Percentiles rank a stretch among this genome's conserved stretches.
Evolutionary conservation across 371 early-diverging fungal genomes (phyloP).

Genomic region (Rhizopus stolonifer): DNA sequence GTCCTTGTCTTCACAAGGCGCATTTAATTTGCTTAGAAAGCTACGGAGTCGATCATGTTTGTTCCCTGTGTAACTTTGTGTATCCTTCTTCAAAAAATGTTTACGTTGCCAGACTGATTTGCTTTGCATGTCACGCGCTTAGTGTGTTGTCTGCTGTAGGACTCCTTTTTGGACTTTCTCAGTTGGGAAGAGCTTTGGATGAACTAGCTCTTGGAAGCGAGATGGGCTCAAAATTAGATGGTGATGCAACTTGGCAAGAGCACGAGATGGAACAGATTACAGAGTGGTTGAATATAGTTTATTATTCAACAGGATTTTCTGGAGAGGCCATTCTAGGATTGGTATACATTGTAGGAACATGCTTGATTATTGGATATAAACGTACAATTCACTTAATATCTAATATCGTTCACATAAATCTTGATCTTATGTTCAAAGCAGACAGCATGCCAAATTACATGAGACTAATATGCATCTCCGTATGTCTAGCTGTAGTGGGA

Average conservation of each 20-base stretch:
- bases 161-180: slow-evolving; percentile 34
- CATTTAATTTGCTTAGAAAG: slow-evolving; percentile 27
- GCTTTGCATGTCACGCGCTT: slow-evolving; percentile 24
- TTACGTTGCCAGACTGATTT: slow-evolving; percentile 7
- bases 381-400: slow-evolving; percentile 32
- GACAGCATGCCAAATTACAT: slow-evolving; percentile 11
- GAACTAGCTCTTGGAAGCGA: slow-evolving; percentile 39
- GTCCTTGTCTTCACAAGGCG: slow-evolving; percentile 23
- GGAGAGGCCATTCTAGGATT: slow-evolving; percentile 42
- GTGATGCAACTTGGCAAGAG: slow-evolving; percentile 47
- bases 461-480: slow-evolving; percentile 2
- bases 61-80: slow-evolving; percentile 24
- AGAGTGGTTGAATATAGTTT: slow-evolving; percentile 40
- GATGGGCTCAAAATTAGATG: slow-evolving; percentile 39
- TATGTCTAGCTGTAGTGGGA: slow-evolving; percentile 23
- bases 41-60: slow-evolving; percentile 9
- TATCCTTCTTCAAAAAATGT: slow-evolving; percentile 23
- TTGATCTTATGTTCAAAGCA: slow-evolving; percentile 14
- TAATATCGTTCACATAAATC: slow-evolving; percentile 27
- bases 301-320: slow-evolving; percentile 39
- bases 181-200: slow-evolving; percentile 35
- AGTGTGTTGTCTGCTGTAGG: slow-evolving; percentile 35
- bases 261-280: slow-evolving; percentile 39
- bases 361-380: slow-evolving; percentile 32
- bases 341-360: slow-evolving; percentile 38